Evolutionary conservation across 2,329 filamentous ascomycete genomes (phyloP).

Genomic region (Penicillium olsonii): DNA sequence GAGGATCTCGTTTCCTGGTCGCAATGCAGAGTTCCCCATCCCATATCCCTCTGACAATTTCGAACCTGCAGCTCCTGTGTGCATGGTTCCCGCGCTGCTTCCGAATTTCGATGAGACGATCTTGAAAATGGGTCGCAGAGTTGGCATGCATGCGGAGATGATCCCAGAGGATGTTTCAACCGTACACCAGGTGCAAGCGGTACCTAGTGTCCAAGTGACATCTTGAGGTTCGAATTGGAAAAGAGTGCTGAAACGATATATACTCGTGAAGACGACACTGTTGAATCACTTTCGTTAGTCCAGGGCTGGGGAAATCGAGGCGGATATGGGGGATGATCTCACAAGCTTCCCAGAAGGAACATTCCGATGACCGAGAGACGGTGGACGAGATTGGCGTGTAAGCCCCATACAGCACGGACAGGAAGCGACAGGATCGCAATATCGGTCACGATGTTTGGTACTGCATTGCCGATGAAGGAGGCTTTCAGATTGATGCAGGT

Average conservation of each 20-base stretch:
- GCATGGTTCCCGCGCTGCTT: background rate
- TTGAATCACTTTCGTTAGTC: background rate
- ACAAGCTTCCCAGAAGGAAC: conserved; percentile 19
- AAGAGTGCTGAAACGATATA: conserved; percentile 51
- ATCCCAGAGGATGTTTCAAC: conserved; percentile 49
- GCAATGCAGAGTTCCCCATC: background rate
- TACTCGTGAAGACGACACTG: conserved; percentile 51
- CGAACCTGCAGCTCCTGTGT: background rate
- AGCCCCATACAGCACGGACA: conserved; percentile 26
- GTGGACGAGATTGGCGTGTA: conserved; percentile 23
- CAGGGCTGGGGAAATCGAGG: no score
- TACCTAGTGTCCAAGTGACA: conserved; percentile 51
- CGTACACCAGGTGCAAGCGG: conserved; percentile 50
- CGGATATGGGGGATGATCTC: background rate
- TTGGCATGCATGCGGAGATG: conserved; percentile 26
- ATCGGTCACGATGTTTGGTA: conserved; percentile 37
- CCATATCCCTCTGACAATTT: conserved; percentile 2
- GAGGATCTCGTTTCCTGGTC: conserved; percentile 5
- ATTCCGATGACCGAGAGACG: conserved; percentile 16
- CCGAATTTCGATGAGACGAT: conserved; percentile 8
- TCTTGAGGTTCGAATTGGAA: conserved; percentile 47
- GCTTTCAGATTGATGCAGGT: conserved; percentile 53
- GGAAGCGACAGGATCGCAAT: conserved; percentile 28
- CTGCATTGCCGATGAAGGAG: conserved; percentile 54
- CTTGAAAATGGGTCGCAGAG: conserved; percentile 16